These are phyloP conservation scores for Poterioochromonas sp. DNA, from an alignment of 352 stramenopile genomes.

Conservation along the genomic window DNA sequence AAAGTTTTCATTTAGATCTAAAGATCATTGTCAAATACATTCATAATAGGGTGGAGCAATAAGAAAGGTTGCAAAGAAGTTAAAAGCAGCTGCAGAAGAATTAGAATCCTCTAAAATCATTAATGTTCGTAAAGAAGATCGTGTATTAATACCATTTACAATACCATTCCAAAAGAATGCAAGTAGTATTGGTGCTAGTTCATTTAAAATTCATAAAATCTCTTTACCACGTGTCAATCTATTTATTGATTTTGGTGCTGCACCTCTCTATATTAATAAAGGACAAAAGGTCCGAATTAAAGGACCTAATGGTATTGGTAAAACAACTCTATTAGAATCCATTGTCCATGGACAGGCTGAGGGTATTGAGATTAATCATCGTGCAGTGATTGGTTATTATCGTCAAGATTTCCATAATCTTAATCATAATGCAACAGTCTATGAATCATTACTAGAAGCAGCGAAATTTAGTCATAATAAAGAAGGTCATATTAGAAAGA, in stretches of 20 bases:
- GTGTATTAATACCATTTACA: background rate
- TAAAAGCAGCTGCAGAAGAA: slow-evolving; percentile 28
- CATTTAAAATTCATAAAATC: background rate
- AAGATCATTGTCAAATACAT: background rate
- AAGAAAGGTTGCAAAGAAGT: slow-evolving; percentile 35
- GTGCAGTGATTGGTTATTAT: slow-evolving; percentile 32
- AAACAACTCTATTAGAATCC: slow-evolving; percentile 26
- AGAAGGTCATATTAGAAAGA: background rate
- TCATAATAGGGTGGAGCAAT: slow-evolving; percentile 23
- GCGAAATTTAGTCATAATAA: background rate
- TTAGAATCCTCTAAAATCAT: slow-evolving; percentile 6
- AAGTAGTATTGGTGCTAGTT: slow-evolving; percentile 7
- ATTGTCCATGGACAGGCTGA: background rate
- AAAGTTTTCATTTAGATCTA: background rate
- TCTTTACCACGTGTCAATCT: background rate
- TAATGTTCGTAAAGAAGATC: slow-evolving; percentile 30
- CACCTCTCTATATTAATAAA: background rate
- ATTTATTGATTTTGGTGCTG: background rate
- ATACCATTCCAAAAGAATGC: background rate
- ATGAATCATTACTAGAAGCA: background rate
- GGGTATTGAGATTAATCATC: background rate
- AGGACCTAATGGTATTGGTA: slow-evolving; percentile 32
- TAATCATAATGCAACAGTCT: slow-evolving; percentile 4
- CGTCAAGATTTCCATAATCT: slow-evolving; percentile 31
- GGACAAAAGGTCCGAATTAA: background rate